Percentiles rank a stretch among this genome's conserved stretches.
Evolutionary conservation across 2,329 filamentous ascomycete species (phyloP).

Genomic region (Talaromyces sp.): DNA sequence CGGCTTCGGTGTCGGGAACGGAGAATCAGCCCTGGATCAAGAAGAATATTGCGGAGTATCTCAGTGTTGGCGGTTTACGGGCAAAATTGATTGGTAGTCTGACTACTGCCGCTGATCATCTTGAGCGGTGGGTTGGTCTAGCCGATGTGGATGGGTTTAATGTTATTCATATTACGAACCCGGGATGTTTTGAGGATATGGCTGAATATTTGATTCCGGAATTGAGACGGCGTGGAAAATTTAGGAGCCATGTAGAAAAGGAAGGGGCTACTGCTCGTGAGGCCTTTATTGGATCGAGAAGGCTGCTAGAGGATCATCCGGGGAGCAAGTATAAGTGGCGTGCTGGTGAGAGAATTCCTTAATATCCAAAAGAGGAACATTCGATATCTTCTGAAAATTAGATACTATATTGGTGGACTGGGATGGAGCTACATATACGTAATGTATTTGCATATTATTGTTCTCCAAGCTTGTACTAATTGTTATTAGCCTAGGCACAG

Average conservation of each 20-base stretch:
- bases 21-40: constrained; percentile 43
- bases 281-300: constrained; percentile 36
- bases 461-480: background rate
- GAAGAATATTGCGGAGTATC: constrained; percentile 37
- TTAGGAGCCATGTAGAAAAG: constrained; percentile 40
- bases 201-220: constrained; percentile 27
- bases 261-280: constrained; percentile 41
- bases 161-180: constrained; percentile 24
- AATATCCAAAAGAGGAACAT: constrained; percentile 24
- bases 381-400: background rate
- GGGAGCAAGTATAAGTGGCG: constrained; percentile 39
- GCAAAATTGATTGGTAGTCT: constrained; percentile 39
- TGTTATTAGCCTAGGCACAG: background rate
- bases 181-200: constrained; percentile 27
- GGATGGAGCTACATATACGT: background rate
- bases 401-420: background rate
- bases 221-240: constrained; percentile 36
- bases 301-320: constrained; percentile 33
- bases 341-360: constrained; percentile 34
- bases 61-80: constrained; percentile 37
- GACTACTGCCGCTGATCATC: constrained; percentile 38
- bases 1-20: constrained; percentile 43
- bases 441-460: background rate
- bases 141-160: constrained; percentile 28
- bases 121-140: constrained; percentile 32